A percentile compares a stretch with the other conserved stretches of the same genome.
Conservation (phyloP, 2,329 filamentous ascomycete species). For the Reticulascus tulasneorum region DNA sequence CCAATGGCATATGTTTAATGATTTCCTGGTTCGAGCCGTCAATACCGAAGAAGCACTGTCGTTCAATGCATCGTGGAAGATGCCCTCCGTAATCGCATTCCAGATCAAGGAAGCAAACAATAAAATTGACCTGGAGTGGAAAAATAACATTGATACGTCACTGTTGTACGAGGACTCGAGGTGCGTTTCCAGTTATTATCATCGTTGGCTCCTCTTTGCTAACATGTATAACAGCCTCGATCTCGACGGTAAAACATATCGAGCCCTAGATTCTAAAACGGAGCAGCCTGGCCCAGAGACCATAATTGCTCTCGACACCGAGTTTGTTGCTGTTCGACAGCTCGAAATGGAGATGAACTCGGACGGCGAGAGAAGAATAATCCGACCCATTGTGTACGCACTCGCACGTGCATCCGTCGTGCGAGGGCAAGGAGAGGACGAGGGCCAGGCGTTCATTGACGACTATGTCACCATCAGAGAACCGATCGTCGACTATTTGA, state of each 20-base stretch:
- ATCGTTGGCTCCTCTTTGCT: conserved; percentile 11
- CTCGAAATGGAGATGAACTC: conserved; percentile 96
- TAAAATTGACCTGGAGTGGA: conserved; percentile 82
- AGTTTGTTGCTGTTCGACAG: conserved; percentile 90
- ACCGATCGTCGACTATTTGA: conserved; percentile 91
- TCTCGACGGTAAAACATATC: conserved; percentile 52
- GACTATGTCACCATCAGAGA: conserved; percentile 94
- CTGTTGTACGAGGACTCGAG: conserved; percentile 71
- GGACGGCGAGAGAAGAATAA: conserved; percentile 86
- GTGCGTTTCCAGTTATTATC: conserved; percentile 30
- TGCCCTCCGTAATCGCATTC: conserved; percentile 82
- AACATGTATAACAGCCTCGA: conserved; percentile 32
- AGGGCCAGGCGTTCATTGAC: conserved; percentile 88
- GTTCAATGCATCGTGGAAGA: conserved; percentile 90
- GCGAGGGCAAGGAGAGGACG: conserved; percentile 70
- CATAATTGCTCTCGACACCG: conserved; percentile 87
- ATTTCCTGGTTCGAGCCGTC: conserved; percentile 84
- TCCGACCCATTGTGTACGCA: conserved; percentile 84
- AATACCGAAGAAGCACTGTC: conserved; percentile 78
- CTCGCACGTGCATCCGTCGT: conserved; percentile 91
- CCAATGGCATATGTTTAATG: conserved; percentile 96
- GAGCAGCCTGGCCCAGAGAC: conserved; percentile 70
- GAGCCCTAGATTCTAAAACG: conserved; percentile 47
- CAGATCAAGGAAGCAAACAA: conserved; percentile 80
- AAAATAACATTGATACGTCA: conserved; percentile 74